These are phyloP conservation scores for Oxytropis ochrocephala DNA, from an alignment of 306 rosid genomes.

Conservation along the genomic window DNA sequence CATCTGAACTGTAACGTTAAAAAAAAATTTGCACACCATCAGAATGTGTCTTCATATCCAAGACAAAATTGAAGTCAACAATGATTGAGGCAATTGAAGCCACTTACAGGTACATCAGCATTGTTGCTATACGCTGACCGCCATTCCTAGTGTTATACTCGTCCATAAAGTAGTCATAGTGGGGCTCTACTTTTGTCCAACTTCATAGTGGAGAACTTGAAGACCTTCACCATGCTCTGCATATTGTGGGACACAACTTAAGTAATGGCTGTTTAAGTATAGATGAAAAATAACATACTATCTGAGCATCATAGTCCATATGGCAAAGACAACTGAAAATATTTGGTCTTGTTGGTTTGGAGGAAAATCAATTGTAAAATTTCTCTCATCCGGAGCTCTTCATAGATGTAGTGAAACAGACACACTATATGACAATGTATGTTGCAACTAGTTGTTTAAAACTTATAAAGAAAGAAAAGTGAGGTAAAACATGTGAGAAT, in stretches of 20 bases:
- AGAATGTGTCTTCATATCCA: background rate
- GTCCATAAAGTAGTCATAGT: conserved; percentile 71
- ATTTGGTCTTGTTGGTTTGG: background rate
- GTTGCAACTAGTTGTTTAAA: conserved; percentile 1
- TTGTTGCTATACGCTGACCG: conserved; percentile 89
- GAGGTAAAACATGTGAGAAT: background rate
- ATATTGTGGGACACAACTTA: conserved; percentile 9
- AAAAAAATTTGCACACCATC: conserved; percentile 13
- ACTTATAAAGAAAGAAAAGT: background rate
- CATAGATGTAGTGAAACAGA: background rate
- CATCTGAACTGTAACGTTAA: conserved; percentile 66
- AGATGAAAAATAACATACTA: conserved; percentile 14
- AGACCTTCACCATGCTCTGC: conserved; percentile 90
- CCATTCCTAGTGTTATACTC: conserved; percentile 54
- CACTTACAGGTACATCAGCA: conserved; percentile 93
- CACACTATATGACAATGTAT: background rate
- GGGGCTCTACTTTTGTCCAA: conserved; percentile 90
- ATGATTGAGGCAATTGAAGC: background rate
- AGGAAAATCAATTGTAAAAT: background rate
- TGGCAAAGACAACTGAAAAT: background rate
- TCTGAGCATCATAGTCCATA: conserved; percentile 8
- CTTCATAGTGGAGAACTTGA: conserved; percentile 93
- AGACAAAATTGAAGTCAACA: background rate
- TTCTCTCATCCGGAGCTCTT: background rate
- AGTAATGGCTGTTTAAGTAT: conserved; percentile 12